Conservation (phyloP, 78 protist genomes). For the Planoprotostelium fungivorum region DNA sequence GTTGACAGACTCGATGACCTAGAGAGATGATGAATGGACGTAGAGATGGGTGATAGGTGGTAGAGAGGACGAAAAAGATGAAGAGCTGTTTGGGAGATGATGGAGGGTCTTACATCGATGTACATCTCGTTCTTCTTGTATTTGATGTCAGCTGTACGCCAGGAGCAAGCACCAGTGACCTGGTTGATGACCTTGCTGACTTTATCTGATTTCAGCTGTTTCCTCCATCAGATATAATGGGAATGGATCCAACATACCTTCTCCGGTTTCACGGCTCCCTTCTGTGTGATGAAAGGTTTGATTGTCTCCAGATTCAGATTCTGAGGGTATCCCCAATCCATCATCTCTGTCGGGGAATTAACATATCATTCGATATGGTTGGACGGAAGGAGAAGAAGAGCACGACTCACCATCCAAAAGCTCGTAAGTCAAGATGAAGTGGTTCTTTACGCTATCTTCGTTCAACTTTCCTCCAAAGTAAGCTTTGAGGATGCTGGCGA, state of each 20-base stretch:
- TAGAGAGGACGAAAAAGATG: too few relatives aligned
- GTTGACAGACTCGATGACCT: slow-evolving; percentile 67
- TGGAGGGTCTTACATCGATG: slow-evolving; percentile 85
- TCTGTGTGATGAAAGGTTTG: slow-evolving; percentile 71
- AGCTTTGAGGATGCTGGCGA: slow-evolving; percentile 65
- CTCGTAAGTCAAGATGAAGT: slow-evolving; percentile 86
- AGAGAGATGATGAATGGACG: not conserved
- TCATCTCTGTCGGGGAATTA: slow-evolving; percentile 50
- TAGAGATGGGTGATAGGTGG: not conserved
- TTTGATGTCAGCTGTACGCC: slow-evolving; percentile 87
- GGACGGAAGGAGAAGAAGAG: not conserved
- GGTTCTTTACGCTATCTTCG: slow-evolving; percentile 80
- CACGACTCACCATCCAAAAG: slow-evolving; percentile 80
- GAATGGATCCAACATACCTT: slow-evolving; percentile 6
- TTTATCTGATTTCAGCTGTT: slow-evolving; percentile 46
- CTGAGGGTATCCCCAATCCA: slow-evolving; percentile 96
- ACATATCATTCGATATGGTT: not conserved
- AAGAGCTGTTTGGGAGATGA: slow-evolving; percentile 32
- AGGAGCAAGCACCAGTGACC: slow-evolving; percentile 87
- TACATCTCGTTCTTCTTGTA: slow-evolving; percentile 88
- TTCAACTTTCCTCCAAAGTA: slow-evolving; percentile 74
- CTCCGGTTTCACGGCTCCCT: slow-evolving; percentile 17
- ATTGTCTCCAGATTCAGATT: slow-evolving; percentile 71
- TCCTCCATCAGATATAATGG: not conserved
- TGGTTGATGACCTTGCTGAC: slow-evolving; percentile 64